These are phyloP conservation scores for Globisporangium alternatum DNA, from an alignment of 352 stramenopile species.

Conservation along the genomic window DNA sequence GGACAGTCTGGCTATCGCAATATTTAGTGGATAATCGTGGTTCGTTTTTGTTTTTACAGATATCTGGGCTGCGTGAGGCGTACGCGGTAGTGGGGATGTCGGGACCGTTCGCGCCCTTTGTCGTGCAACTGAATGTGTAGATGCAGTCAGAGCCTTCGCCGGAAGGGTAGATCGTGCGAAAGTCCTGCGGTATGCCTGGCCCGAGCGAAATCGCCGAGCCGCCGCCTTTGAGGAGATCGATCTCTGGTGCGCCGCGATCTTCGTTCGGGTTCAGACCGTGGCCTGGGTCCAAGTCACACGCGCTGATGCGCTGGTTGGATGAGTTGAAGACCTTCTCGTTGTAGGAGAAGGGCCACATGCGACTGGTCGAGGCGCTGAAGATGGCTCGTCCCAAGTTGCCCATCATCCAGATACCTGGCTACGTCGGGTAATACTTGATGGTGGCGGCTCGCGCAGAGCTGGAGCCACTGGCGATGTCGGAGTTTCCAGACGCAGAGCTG, in stretches of 20 bases:
- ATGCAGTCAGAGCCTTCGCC: constrained; percentile 27
- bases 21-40: no score
- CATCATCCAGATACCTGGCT: constrained; percentile 95
- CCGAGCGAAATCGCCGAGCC: constrained; percentile 62
- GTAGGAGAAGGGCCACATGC: constrained; percentile 96
- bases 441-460: constrained; percentile 37
- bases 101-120: constrained; percentile 44
- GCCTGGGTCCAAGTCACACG: constrained; percentile 88
- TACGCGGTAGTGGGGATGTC: constrained; percentile 48
- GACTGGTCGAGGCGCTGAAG: constrained; percentile 91
- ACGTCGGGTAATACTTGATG: constrained; percentile 67
- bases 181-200: constrained; percentile 30
- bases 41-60: no score
- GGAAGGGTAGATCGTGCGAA: neutral
- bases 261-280: constrained; percentile 87
- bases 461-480: constrained; percentile 67
- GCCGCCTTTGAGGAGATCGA: constrained; percentile 93
- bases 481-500: constrained; percentile 51
- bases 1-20: no score
- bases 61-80: constrained; percentile 8
- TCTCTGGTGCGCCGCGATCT: constrained; percentile 92
- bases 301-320: constrained; percentile 74
- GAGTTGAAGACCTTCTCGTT: constrained; percentile 83
- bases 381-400: constrained; percentile 94
- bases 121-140: constrained; percentile 38